Evolutionary conservation across 169 alveolate genomes (phyloP).

Genomic region (Plasmodium berghei): DNA sequence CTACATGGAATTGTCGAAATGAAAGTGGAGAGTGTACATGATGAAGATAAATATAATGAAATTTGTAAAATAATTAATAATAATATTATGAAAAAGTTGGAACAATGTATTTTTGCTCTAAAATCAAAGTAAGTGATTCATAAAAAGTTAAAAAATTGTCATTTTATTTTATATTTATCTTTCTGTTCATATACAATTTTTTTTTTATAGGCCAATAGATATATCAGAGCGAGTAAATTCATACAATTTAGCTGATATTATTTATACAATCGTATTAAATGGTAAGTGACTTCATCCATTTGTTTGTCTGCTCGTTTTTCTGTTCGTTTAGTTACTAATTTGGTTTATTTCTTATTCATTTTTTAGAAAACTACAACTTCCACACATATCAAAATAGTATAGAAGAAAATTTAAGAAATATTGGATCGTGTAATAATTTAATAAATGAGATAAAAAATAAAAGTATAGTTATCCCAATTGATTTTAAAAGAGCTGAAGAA

Average conservation of each 20-base stretch:
- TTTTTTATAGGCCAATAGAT: conserved; percentile 30
- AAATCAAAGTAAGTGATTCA: conserved; percentile 43
- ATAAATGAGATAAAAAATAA: conserved; percentile 22
- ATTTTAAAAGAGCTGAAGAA: neutral
- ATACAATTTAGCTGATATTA: conserved; percentile 28
- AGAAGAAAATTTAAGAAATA: conserved; percentile 32
- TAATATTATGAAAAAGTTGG: conserved; percentile 21
- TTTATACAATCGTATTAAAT: conserved; percentile 43
- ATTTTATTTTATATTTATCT: no score
- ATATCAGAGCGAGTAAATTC: conserved; percentile 41
- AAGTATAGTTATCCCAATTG: conserved; percentile 41
- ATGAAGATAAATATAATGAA: conserved; percentile 51
- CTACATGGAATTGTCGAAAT: conserved; percentile 58
- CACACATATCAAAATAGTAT: conserved; percentile 37
- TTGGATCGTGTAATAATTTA: conserved; percentile 16
- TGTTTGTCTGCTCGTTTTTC: neutral
- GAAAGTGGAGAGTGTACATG: conserved; percentile 52
- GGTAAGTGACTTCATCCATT: neutral
- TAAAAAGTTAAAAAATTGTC: no score
- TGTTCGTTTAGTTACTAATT: neutral
- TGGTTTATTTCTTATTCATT: no score
- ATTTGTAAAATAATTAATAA: conserved; percentile 17
- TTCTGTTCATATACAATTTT: no score
- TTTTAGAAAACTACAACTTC: conserved; percentile 45
- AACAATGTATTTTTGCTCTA: conserved; percentile 49